These are phyloP conservation scores for Colletotrichum lupini DNA, from an alignment of 2,329 filamentous ascomycete species.

Conservation along the genomic window DNA sequence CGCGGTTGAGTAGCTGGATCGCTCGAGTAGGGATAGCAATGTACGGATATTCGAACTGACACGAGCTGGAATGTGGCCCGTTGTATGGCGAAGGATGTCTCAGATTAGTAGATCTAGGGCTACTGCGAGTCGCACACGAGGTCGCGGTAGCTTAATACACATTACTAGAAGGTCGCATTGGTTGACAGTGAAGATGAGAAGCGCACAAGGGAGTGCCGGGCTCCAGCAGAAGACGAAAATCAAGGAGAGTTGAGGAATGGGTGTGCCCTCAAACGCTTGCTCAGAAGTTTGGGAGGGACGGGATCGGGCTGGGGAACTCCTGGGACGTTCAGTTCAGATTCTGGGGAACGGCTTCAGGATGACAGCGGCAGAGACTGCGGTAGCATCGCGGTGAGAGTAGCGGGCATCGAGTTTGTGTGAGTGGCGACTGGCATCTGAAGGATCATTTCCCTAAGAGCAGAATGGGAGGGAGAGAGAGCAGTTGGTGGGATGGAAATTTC, in stretches of 20 bases:
- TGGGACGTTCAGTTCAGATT: not conserved
- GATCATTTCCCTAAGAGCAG: not conserved
- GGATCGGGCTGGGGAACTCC: constrained; percentile 7
- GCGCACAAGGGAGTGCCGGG: not conserved
- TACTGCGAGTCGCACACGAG: constrained; percentile 14
- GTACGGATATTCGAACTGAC: not conserved
- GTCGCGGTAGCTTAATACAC: not conserved
- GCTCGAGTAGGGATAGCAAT: not conserved
- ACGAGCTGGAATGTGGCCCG: constrained; percentile 1
- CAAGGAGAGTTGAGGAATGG: not conserved
- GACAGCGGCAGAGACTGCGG: not conserved
- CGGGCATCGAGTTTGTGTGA: not conserved
- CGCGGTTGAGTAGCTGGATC: not conserved
- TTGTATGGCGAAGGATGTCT: constrained; percentile 21
- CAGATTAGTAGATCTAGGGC: constrained; percentile 4
- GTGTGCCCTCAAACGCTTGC: not conserved
- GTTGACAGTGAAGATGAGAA: not conserved
- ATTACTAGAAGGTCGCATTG: not conserved
- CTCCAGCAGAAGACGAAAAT: not conserved
- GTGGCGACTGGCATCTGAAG: not conserved
- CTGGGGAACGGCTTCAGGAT: not conserved
- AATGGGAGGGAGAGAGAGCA: not conserved
- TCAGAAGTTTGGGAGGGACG: constrained; percentile 1
- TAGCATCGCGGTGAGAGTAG: not conserved
- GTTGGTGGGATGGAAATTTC: not conserved